Base-by-base conservation (phyloP, 768 basidiomycete species). In the Lactifluus subvellereus region DNA sequence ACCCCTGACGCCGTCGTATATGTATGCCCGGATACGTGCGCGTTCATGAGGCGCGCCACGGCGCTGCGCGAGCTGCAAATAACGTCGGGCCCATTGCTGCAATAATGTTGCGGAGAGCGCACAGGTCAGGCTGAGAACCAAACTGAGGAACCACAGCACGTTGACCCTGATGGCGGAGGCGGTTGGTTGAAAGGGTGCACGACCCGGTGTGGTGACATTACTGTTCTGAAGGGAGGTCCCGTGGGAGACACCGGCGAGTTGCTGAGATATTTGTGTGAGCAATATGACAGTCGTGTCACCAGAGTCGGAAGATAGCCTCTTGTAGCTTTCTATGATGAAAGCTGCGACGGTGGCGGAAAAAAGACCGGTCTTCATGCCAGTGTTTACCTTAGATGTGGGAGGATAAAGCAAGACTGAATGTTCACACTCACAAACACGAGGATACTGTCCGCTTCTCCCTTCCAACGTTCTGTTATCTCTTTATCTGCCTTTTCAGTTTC, bases 261-360 rank as follows among this genome's bases (percentile, higher is more conserved):
- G 64, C 30, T 35, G 35, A 20, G 64, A 64, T 57, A 66, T 64
- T 43, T 66, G 65, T 0, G 13, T 7, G 10, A 66, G 65, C 14
- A 47, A n/a, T 3, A 11, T 9, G 2, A 43, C 30, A 1, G 33
- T 37, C n/a, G 6, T n/a, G 18, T 54, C 32, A 1, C 16, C 32
- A 0, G 63, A 20, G 40, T 65, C 32, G 1, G 56, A 57, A 45
- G 37, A 43, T 20, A 65, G 11, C 20, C 10, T 18, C 45, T 65
- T 64, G 52, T 53, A 64, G 16, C 65, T 50, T 33, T 66, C 65
- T 13, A 59, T 42, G 3, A 65, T 22, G 42, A 63, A 47, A 4
- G 49, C 50, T 0, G 62, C 38, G 35, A 64, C 40, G 4, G 27
- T 37, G 6, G 65, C 64, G 7, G 65, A 65, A n/a, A 65, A 66